Evolutionary conservation across 2,329 filamentous ascomycete genomes (phyloP).

Genomic region (Ophiocordyceps sinensis): DNA sequence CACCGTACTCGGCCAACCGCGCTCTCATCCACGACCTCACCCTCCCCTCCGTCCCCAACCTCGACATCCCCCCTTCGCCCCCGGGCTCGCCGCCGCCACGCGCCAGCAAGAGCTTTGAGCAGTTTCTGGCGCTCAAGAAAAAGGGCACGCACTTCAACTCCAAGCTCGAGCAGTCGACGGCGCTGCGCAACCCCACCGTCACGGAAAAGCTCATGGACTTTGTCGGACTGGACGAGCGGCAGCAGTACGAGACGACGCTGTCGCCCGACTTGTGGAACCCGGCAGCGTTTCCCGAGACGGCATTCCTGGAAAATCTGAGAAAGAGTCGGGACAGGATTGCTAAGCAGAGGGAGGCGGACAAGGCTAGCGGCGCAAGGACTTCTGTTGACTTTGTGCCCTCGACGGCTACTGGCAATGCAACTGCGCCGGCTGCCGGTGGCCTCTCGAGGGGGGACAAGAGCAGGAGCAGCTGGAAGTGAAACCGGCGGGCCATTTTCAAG

Average conservation of each 20-base stretch:
- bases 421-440: conserved; percentile 8
- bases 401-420: conserved; percentile 8
- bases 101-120: conserved; percentile 52
- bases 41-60: conserved; percentile 55
- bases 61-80: conserved; percentile 61
- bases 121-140: conserved; percentile 65
- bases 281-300: conserved; percentile 36
- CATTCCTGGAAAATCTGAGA: conserved; percentile 34
- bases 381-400: conserved; percentile 35
- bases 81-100: conserved; percentile 40
- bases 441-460: conserved; percentile 16
- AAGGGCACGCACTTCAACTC: conserved; percentile 67
- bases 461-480: conserved; percentile 19
- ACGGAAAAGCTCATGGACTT: conserved; percentile 61
- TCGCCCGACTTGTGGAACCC: conserved; percentile 43
- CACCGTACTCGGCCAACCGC: conserved; percentile 54
- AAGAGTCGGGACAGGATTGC: conserved; percentile 30
- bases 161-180: conserved; percentile 50
- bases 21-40: conserved; percentile 57
- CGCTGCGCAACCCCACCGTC: conserved; percentile 58
- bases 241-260: conserved; percentile 53
- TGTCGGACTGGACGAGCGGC: conserved; percentile 32
- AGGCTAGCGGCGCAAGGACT: conserved; percentile 22
- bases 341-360: conserved; percentile 30
- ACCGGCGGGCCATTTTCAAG: too few species aligned